These are phyloP conservation scores for Vitis rupestris DNA, from an alignment of 164 flowering plant species.

Conservation along the genomic window DNA sequence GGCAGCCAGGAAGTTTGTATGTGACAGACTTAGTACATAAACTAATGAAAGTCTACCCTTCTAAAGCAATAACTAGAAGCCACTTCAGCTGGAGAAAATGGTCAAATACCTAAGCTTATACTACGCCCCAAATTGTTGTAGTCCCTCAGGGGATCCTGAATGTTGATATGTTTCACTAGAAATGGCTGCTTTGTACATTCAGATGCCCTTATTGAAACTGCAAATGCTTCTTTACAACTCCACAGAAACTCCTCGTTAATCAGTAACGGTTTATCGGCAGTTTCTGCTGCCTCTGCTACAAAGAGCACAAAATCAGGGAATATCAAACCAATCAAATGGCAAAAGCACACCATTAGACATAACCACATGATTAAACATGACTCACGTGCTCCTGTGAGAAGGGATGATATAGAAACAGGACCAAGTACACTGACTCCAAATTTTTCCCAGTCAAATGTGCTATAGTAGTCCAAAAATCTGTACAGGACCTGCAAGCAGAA, in stretches of 20 bases:
- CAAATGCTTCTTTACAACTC: conserved; percentile 15
- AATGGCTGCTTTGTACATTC: conserved; percentile 12
- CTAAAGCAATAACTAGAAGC: not conserved
- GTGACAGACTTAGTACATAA: not conserved
- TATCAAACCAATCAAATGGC: not conserved
- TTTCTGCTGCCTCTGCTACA: conserved; percentile 16
- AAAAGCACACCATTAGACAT: not conserved
- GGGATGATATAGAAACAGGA: conserved; percentile 26
- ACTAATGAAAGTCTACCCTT: not conserved
- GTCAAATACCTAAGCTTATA: conserved; percentile 28
- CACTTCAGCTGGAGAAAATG: not conserved
- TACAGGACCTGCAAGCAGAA: conserved; percentile 25
- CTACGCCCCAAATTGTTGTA: conserved; percentile 43
- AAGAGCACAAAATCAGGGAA: not conserved
- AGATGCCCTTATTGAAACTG: conserved; percentile 9
- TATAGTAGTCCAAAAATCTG: conserved; percentile 29
- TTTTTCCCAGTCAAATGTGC: conserved; percentile 32
- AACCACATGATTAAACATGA: not conserved
- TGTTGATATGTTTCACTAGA: conserved; percentile 29
- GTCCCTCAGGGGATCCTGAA: conserved; percentile 36
- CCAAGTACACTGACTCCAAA: conserved; percentile 26
- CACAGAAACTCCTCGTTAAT: conserved; percentile 25
- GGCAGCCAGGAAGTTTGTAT: too few species aligned
- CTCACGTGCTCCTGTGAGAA: conserved; percentile 22
- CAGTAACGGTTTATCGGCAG: conserved; percentile 11